Evolutionary conservation across 768 basidiomycete species (phyloP), one percentile per base, ranked within the genome.

Genomic region (Antrodiella citrinella): DNA sequence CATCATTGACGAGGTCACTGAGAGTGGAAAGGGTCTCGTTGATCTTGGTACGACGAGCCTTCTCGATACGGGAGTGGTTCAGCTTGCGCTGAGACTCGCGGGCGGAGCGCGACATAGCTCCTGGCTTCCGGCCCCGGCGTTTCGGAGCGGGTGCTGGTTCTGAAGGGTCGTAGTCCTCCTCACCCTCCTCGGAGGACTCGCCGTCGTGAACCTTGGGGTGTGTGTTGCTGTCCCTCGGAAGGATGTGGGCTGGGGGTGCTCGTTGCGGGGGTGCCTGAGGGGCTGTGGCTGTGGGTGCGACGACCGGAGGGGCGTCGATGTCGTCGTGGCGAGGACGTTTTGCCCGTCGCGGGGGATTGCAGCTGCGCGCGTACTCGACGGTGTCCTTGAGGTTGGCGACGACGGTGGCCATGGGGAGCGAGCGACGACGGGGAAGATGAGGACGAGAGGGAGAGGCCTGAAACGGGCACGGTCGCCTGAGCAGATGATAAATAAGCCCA

Each of bases 31-130:
- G 74, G 0, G 93, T 91, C 47, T 91, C 85, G 62, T 98, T 98
- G 56, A 98, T 97, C 76, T 96, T 96, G 10, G 94, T 95, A 52
- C 94, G 75, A 24, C 94, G 72, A 0, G 93, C 82, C 62, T 94
- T 89, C 69, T 98, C 94, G 63, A 98, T 98, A 54, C 93, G 81
- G 4, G 86, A 90, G 61, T 98, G 94, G 67, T 96, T 96, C 26
- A 91, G 80, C 65, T 94, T 91, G 47, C 94, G 81, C 66, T 91
- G 83, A 2, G 84, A 78, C 67, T 95, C 92, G 44, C 93, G 76
- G 24, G 86, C 86, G 12, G 78, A 77, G 53, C 87, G 84, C 15
- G 86, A 86, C 43, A 87, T 66, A 7, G 78, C 74, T 7, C 82
- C 82, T 0, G 87, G 84, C 60, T 85, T 87, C 46, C 77, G 72